Base-by-base conservation (phyloP, 148 eudicot species). In the Arctostaphylos glauca region DNA sequence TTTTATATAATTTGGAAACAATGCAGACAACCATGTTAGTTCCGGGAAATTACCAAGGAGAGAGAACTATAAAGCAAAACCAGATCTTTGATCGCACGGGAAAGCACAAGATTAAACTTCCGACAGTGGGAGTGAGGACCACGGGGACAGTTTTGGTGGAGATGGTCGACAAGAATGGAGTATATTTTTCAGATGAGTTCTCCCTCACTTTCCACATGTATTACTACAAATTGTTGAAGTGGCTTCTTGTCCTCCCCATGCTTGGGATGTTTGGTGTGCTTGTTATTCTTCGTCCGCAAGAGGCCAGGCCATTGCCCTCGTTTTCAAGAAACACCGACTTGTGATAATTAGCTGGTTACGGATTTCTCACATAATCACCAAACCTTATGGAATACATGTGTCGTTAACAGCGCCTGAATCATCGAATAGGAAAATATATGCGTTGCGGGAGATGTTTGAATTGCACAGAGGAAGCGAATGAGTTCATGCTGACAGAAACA, bases 31-130 rank as follows among this genome's bases (percentile, higher is more conserved):
- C 91, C 47, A 87, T 96, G 84, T 80, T 96, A 87, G 99, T 94
- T 86, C 99, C 99, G 79, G 98, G 99, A 19, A 96, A 96, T 87
- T 96, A 92, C 88, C 98, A 93, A 91, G 99, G 99, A 16, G 92
- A 96, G 50, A 89, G 98, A 89, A 93, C 90, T 9, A 94, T 94
- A 77, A 94, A 88, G 90, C 95, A 84, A 82, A 92, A 81, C 80
- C 91, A 90, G 87, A 76, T 91, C 19, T 91, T 87, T 81, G 88
- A 90, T 62, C 83, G 79, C 52, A 84, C 98, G 43, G 99, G 98
- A 60, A 92, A 84, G 49, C 88, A 93, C 84, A 91, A 93, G 21
- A 84, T 94, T 83, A 96, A 94, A 92, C 92, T 96, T 74, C 97
- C 98, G 43, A 94, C 98, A n/a, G 97, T 96, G 38, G 90, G 89